These are phyloP conservation scores for Annulohypoxylon maeteangense DNA, from an alignment of 495 filamentous ascomycete genomes.

Conservation along the genomic window DNA sequence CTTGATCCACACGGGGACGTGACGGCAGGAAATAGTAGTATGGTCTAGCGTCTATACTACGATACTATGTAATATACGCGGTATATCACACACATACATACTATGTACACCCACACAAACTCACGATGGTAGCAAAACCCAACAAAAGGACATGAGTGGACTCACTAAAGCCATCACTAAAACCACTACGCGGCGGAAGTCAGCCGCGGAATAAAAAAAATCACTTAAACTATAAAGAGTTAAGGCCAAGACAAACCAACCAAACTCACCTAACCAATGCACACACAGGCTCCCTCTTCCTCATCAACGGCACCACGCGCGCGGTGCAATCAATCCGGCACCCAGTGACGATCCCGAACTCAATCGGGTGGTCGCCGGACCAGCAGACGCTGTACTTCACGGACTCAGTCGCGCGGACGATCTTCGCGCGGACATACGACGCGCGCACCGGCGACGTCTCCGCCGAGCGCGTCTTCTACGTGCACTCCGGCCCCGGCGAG, in stretches of 20 bases:
- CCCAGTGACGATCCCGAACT: slow-evolving; percentile 83
- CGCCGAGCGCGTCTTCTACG: slow-evolving; percentile 75
- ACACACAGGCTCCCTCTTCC: slow-evolving; percentile 13
- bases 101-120: not conserved
- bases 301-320: slow-evolving; percentile 46
- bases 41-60: not conserved
- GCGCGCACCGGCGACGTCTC: slow-evolving; percentile 67
- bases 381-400: slow-evolving; percentile 85
- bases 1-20: not conserved
- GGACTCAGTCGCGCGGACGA: slow-evolving; percentile 76
- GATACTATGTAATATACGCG: not conserved
- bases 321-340: slow-evolving; percentile 41
- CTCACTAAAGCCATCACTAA: not conserved
- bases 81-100: not conserved
- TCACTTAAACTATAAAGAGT: not conserved
- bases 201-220: not conserved
- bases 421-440: slow-evolving; percentile 82
- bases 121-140: not conserved
- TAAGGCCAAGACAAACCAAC: not conserved
- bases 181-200: not conserved
- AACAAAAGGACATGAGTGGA: not conserved
- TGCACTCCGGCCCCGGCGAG: slow-evolving; percentile 68
- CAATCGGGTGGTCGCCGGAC: slow-evolving; percentile 77
- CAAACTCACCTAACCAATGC: not conserved
- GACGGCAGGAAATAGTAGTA: not conserved